Evolutionary conservation across 2,329 filamentous ascomycete genomes (phyloP), one percentile per base, ranked within the genome.

Genomic region (Massarina eburnea): DNA sequence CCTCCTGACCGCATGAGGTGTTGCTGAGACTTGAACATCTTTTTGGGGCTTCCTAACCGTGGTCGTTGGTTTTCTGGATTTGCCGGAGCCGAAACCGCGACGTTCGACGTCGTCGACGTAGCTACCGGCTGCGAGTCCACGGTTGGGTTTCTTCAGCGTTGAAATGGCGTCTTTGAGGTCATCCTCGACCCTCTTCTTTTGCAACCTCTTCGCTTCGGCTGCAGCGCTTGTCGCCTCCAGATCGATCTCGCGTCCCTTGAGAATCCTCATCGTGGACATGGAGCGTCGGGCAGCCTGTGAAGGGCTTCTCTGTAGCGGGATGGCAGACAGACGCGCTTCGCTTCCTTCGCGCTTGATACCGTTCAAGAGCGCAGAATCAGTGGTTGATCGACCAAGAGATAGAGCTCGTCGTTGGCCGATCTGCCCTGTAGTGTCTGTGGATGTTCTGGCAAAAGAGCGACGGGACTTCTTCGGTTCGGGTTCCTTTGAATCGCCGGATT

Each of bases 81-180:
- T 61, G 45, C 58, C 62, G 19, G 58, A 39, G 15, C 53, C 51
- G 20, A 62, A 46, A 24, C 57, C 54, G 22, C 84, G 80, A 56
- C 79, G 80, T 63, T 90, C 85, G 4, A 82, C 79, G 20, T 82
- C 84, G 53, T 89, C 86, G 3, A 80, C 82, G 45, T 88, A 76
- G 29, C 82, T 79, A 57, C 83, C 84, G 24, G 83, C 83, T 10
- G 85, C 86, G 32, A 87, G 76, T 18, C 82, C 79, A 36, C 89
- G 81, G 59, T 92, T 91, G 1, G 89, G 89, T 67, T 85, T 89
- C 64, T 87, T 85, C 33, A 92, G 67, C 8, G 84, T 80, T 5
- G 80, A 81, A 39, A 94, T 91, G 8, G 89, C 89, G 47, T 89
- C 81, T 54, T 83, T 81, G 26, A 92, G 70, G 59, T 91, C 85